Conservation (phyloP, 805 yeast genomes). For the Wickerhamomyces canadensis region DNA sequence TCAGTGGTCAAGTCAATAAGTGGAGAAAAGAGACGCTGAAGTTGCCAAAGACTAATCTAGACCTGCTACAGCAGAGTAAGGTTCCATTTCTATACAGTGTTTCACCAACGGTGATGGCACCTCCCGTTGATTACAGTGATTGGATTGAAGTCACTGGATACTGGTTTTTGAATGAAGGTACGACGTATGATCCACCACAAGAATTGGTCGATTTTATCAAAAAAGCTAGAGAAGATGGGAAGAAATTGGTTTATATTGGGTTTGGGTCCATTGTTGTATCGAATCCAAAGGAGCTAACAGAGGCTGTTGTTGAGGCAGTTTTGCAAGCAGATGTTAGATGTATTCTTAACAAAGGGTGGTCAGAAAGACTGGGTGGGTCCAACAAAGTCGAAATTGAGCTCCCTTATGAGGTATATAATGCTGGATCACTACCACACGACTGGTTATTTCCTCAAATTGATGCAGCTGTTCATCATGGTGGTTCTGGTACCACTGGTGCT, state of each 20-base stretch:
- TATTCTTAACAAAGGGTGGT: constrained; percentile 92
- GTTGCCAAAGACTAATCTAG: constrained; percentile 65
- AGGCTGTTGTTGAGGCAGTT: constrained; percentile 76
- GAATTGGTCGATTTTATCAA: constrained; percentile 54
- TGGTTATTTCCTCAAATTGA: constrained; percentile 89
- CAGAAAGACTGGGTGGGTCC: constrained; percentile 53
- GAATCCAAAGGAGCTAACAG: constrained; percentile 72
- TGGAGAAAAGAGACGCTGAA: constrained; percentile 74
- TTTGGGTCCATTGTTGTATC: constrained; percentile 93
- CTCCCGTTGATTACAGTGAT: constrained; percentile 88
- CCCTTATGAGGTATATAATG: constrained; percentile 62
- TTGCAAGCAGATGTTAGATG: constrained; percentile 77
- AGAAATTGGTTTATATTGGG: constrained; percentile 84
- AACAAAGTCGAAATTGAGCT: constrained; percentile 36
- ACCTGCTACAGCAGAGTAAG: constrained; percentile 63
- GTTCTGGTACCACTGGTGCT: constrained; percentile 96
- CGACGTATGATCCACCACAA: constrained; percentile 53
- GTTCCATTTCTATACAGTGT: constrained; percentile 88
- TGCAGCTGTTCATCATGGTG: constrained; percentile 97
- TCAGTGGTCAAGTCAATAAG: constrained; percentile 74
- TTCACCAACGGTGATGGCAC: constrained; percentile 85
- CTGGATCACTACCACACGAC: constrained; percentile 83
- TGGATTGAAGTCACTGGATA: constrained; percentile 97
- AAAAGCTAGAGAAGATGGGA: constrained; percentile 51
- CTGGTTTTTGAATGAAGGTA: constrained; percentile 80